Percentiles rank a stretch among this genome's conserved stretches.
Evolutionary conservation across 371 early-diverging fungal genomes (phyloP).

Genomic region (Mucor irregularis): DNA sequence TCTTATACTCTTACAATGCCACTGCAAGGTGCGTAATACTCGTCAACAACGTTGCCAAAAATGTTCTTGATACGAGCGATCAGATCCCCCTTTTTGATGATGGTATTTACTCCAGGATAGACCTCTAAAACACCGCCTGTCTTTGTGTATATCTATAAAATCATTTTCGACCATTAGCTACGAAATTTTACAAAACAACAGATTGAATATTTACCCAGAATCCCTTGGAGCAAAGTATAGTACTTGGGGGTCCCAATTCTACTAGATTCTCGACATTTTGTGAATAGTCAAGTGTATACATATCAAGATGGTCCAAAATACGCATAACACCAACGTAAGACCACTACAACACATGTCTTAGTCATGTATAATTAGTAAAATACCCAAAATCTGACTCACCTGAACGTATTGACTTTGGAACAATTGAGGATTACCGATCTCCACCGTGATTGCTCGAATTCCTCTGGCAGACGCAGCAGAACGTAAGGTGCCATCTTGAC

Average conservation of each 20-base stretch:
- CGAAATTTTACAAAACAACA: not conserved
- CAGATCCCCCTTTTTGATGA: constrained; percentile 82
- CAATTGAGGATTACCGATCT: constrained; percentile 77
- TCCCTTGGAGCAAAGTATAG: constrained; percentile 34
- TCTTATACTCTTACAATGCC: constrained; percentile 62
- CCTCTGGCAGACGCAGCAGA: constrained; percentile 79
- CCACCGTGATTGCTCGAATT: constrained; percentile 88
- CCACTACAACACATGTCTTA: too few species aligned
- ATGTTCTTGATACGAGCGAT: constrained; percentile 92
- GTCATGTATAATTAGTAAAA: too few species aligned
- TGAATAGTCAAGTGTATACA: constrained; percentile 22
- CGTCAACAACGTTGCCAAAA: constrained; percentile 90
- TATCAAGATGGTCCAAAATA: constrained; percentile 33
- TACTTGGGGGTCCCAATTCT: constrained; percentile 13
- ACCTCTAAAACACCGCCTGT: constrained; percentile 83
- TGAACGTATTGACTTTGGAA: constrained; percentile 76
- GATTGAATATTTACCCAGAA: constrained; percentile 46
- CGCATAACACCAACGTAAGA: constrained; percentile 39
- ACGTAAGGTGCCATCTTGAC: constrained; percentile 66
- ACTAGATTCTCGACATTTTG: not conserved
- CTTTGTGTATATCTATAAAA: constrained; percentile 46
- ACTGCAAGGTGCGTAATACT: constrained; percentile 85
- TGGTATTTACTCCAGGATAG: constrained; percentile 83
- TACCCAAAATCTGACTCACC: constrained; percentile 42
- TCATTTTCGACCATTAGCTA: not conserved